Evolutionary conservation across 163 green algal genomes (phyloP).

Genomic region (Chloromonas sp.): DNA sequence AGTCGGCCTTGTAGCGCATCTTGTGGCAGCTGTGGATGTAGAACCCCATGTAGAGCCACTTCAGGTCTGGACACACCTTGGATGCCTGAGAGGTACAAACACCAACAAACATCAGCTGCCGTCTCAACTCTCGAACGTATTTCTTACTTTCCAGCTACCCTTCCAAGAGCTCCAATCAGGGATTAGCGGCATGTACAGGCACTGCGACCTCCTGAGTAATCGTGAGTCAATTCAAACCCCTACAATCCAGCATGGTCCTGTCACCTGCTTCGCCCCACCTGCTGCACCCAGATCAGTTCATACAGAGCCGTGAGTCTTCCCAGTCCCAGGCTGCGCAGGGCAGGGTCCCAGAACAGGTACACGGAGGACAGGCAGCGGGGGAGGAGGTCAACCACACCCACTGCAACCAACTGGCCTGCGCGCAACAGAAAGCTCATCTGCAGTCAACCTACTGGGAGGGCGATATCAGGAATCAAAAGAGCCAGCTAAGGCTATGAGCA

Average conservation of each 20-base stretch:
- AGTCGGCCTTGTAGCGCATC: conserved; percentile 89
- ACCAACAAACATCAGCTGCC: too few species aligned
- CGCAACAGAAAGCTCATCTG: neutral
- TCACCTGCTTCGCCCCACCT: conserved; percentile 5
- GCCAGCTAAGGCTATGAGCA: too few species aligned
- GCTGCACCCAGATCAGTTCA: conserved; percentile 80
- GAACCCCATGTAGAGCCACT: conserved; percentile 93
- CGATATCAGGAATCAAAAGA: neutral
- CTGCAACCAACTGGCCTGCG: conserved; percentile 74
- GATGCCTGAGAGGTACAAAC: neutral
- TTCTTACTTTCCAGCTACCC: too few species aligned
- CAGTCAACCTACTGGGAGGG: neutral
- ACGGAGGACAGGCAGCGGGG: conserved; percentile 73
- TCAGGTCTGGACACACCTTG: conserved; percentile 37
- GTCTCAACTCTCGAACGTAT: too few species aligned
- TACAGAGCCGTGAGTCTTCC: conserved; percentile 65
- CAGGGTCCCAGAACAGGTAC: conserved; percentile 95
- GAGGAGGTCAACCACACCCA: conserved; percentile 89
- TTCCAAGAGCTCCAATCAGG: too few species aligned
- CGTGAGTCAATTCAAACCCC: too few species aligned
- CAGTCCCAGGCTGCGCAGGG: conserved; percentile 49
- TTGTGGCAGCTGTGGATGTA: conserved; percentile 93
- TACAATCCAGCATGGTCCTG: neutral
- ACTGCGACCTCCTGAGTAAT: neutral
- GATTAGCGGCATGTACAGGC: neutral